phyloP scores from a whole-genome alignment of 2,329 filamentous ascomycete species.

The Trichoderma koningii region DNA sequence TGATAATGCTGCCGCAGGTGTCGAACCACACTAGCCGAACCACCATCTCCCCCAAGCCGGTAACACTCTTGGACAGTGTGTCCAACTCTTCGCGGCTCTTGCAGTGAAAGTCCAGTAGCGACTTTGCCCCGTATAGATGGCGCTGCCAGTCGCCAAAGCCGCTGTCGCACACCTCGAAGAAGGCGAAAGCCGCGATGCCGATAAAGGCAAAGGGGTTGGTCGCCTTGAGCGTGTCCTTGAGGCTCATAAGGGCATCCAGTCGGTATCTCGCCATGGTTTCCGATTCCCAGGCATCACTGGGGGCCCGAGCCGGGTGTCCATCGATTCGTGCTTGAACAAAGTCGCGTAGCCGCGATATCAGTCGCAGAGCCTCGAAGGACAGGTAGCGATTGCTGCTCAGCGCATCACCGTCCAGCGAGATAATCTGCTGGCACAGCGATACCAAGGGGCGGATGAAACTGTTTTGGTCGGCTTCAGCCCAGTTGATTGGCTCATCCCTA shows the following conservation, averaged over 20 bases:
- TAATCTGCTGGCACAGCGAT: conserved; percentile 35
- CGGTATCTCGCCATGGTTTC: conserved; percentile 32
- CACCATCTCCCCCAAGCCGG: conserved; percentile 43
- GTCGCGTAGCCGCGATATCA: conserved; percentile 34
- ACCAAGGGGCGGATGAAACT: conserved; percentile 33
- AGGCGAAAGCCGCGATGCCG: conserved; percentile 48
- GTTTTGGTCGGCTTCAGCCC: conserved; percentile 29
- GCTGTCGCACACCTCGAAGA: conserved; percentile 47
- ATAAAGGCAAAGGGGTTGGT: conserved; percentile 47
- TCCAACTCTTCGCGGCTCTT: conserved; percentile 40
- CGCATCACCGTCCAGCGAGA: conserved; percentile 27
- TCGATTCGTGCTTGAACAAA: conserved; percentile 35
- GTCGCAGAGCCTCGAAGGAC: conserved; percentile 31
- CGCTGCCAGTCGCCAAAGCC: conserved; percentile 45
- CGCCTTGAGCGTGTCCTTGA: conserved; percentile 43
- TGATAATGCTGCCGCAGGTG: conserved; percentile 37
- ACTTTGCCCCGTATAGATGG: conserved; percentile 45
- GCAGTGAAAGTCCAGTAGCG: conserved; percentile 46
- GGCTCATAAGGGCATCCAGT: conserved; percentile 41
- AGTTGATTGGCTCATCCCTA: conserved; percentile 15
- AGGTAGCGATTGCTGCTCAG: conserved; percentile 23
- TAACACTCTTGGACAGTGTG: conserved; percentile 38
- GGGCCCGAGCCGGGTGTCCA: conserved; percentile 18
- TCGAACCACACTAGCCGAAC: conserved; percentile 47
- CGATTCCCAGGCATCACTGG: conserved; percentile 27